phyloP scores from a whole-genome alignment of 1,284 basidiomycete species.

The Papiliotrema flavescens region DNA sequence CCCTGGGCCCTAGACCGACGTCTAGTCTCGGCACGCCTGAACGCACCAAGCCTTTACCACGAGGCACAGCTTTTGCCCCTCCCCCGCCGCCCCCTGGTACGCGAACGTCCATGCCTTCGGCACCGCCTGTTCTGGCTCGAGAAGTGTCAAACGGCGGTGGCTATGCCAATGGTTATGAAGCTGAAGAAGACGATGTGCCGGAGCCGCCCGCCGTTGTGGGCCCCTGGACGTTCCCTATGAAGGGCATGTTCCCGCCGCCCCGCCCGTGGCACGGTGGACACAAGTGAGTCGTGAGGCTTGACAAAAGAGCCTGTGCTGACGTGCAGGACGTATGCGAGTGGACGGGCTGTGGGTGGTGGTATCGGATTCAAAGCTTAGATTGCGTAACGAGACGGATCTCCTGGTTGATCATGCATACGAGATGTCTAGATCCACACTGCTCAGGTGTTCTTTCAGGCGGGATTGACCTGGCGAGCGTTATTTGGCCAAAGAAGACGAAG shows the following conservation, averaged over 20 bases:
- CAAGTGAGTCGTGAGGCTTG: conserved; percentile 30
- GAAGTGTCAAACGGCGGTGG: background rate
- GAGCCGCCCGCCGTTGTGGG: conserved; percentile 46
- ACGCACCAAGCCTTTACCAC: conserved; percentile 16
- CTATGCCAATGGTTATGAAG: conserved; percentile 12
- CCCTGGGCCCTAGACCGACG: conserved; percentile 11
- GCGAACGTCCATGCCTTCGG: conserved; percentile 14
- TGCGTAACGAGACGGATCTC: background rate
- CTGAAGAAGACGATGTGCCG: conserved; percentile 19
- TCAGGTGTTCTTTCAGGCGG: too few relatives aligned
- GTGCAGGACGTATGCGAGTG: conserved; percentile 42
- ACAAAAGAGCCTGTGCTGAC: background rate
- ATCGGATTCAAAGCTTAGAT: conserved; percentile 22
- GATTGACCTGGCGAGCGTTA: too few relatives aligned
- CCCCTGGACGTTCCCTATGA: conserved; percentile 48
- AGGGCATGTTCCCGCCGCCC: conserved; percentile 49
- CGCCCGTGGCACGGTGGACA: conserved; percentile 36
- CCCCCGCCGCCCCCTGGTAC: conserved; percentile 30
- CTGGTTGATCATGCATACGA: too few relatives aligned
- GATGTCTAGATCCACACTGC: too few relatives aligned
- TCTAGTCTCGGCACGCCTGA: conserved; percentile 12
- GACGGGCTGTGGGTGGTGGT: conserved; percentile 38
- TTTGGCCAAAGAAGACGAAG: too few relatives aligned
- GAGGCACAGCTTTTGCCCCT: conserved; percentile 28
- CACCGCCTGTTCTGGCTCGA: conserved; percentile 23